Evolutionary conservation across 2,329 filamentous ascomycete genomes (phyloP).

Genomic region (Diaporthe destruens): DNA sequence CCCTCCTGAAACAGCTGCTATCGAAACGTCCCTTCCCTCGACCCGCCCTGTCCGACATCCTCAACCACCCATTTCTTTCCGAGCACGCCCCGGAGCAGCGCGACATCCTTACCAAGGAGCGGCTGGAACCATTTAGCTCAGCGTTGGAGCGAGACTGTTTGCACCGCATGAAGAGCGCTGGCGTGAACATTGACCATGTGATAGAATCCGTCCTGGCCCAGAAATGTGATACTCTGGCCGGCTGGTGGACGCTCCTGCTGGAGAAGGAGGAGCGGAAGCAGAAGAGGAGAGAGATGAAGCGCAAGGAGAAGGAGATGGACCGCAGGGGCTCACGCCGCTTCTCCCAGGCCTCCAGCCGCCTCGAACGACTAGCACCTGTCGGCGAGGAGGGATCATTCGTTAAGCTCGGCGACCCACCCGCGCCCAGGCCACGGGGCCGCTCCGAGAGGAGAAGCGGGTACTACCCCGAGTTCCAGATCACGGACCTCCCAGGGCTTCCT

Average conservation of each 20-base stretch:
- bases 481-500: constrained; percentile 82
- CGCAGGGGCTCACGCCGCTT: constrained; percentile 83
- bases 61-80: constrained; percentile 87
- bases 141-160: constrained; percentile 90
- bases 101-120: constrained; percentile 85
- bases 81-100: constrained; percentile 91
- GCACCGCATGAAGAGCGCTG: constrained; percentile 91
- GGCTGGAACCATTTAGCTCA: constrained; percentile 86
- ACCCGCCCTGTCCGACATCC: constrained; percentile 85
- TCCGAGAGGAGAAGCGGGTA: constrained; percentile 81
- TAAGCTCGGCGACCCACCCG: constrained; percentile 58
- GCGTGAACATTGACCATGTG: constrained; percentile 92
- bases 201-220: constrained; percentile 94
- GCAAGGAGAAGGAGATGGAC: constrained; percentile 86
- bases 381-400: constrained; percentile 77
- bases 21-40: constrained; percentile 90
- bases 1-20: constrained; percentile 82
- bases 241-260: constrained; percentile 95
- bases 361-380: constrained; percentile 85
- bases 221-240: constrained; percentile 88
- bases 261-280: constrained; percentile 96
- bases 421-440: constrained; percentile 79
- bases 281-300: constrained; percentile 65
- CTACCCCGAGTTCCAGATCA: constrained; percentile 71
- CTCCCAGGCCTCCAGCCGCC: constrained; percentile 88